phyloP scores from a whole-genome alignment of 345 rosid genomes.

The Rhodamnia rubescens region DNA sequence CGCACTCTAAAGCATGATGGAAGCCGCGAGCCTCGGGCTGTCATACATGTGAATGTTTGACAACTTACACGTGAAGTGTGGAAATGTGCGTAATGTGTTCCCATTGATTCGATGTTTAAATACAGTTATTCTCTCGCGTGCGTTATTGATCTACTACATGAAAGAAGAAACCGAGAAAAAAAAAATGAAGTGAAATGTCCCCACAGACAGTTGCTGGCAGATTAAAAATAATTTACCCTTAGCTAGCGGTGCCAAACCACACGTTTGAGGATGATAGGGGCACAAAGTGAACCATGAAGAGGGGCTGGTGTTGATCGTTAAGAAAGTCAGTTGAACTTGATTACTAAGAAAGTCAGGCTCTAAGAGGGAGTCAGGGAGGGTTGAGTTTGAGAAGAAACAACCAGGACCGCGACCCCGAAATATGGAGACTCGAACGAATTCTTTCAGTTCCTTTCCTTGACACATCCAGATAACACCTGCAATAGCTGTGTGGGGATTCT shows the following conservation, averaged over 20 bases:
- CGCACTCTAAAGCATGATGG: background rate
- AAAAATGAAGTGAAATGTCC: background rate
- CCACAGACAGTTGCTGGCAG: background rate
- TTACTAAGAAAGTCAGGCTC: background rate
- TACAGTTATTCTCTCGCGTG: background rate
- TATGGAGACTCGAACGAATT: background rate
- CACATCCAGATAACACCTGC: background rate
- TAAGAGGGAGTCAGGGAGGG: background rate
- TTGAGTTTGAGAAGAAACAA: background rate
- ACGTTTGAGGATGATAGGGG: background rate
- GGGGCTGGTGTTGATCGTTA: background rate
- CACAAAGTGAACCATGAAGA: background rate
- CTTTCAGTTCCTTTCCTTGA: background rate
- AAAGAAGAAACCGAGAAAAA: background rate
- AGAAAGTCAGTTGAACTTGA: background rate
- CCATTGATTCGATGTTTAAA: background rate
- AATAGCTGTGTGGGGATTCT: background rate
- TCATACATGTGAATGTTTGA: background rate
- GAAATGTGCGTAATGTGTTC: background rate
- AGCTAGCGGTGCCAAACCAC: background rate
- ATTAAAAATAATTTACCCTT: background rate
- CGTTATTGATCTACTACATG: background rate
- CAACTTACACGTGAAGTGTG: background rate
- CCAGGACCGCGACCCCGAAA: background rate
- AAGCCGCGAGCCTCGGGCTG: background rate